Conservation (phyloP, 345 rosid species). For the Populus pruinosa region DNA sequence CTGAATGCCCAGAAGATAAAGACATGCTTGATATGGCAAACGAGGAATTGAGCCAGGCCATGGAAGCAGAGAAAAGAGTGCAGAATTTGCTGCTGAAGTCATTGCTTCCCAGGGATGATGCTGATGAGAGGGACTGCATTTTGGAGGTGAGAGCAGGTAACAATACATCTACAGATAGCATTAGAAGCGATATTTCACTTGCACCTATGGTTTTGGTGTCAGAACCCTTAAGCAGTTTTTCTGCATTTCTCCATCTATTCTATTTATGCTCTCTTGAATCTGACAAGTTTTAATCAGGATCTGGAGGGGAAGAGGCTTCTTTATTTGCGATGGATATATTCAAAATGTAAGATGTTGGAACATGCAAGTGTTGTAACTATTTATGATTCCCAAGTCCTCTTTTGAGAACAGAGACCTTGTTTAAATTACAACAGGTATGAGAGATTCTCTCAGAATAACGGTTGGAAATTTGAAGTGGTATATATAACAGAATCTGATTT, state of each 20-base stretch:
- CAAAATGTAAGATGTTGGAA: constrained; percentile 57
- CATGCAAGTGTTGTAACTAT: background rate
- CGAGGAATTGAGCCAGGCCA: constrained; percentile 56
- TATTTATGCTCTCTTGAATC: constrained; percentile 5
- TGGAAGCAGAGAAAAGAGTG: constrained; percentile 64
- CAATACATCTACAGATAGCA: background rate
- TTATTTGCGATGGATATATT: constrained; percentile 92
- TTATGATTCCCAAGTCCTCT: background rate
- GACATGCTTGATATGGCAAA: constrained; percentile 78
- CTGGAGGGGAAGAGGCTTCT: constrained; percentile 98
- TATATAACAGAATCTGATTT: constrained; percentile 74
- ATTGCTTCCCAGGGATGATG: constrained; percentile 94
- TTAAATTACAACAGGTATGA: constrained; percentile 63
- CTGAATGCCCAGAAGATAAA: constrained; percentile 61
- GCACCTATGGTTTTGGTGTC: background rate
- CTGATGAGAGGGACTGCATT: constrained; percentile 93
- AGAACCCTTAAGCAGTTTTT: background rate
- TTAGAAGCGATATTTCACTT: background rate
- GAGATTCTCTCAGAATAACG: constrained; percentile 81
- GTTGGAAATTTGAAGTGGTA: constrained; percentile 87
- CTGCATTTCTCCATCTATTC: background rate
- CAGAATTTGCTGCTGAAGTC: constrained; percentile 70
- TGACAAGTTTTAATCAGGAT: constrained; percentile 43
- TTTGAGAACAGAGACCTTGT: background rate
- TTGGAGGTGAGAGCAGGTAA: constrained; percentile 99